These are phyloP conservation scores for Ceratobasidium sp. DNA, from an alignment of 1,284 basidiomycete species.

Conservation along the genomic window DNA sequence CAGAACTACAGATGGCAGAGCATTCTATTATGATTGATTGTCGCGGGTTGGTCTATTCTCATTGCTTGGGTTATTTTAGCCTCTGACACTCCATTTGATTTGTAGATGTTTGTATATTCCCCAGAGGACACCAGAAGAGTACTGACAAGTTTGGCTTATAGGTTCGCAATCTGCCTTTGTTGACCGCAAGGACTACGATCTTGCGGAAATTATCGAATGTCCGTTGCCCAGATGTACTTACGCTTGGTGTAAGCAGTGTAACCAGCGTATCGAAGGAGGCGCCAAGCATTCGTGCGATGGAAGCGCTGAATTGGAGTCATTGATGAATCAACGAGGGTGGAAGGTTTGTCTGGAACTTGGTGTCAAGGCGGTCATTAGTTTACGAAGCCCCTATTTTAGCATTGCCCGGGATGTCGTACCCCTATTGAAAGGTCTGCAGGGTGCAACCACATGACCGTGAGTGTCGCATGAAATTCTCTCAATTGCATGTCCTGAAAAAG, in stretches of 20 bases:
- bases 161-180: constrained; percentile 45
- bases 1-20: constrained; percentile 67
- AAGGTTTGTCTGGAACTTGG: constrained; percentile 31
- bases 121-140: not conserved
- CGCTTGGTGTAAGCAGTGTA: constrained; percentile 48
- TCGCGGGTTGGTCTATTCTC: constrained; percentile 59
- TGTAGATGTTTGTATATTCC: constrained; percentile 27
- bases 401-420: constrained; percentile 44
- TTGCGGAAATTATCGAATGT: constrained; percentile 45
- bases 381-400: not conserved
- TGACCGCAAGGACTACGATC: constrained; percentile 47
- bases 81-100: not conserved
- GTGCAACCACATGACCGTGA: constrained; percentile 49
- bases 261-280: constrained; percentile 38
- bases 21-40: constrained; percentile 69
- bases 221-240: constrained; percentile 44
- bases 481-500: not conserved
- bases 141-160: not conserved
- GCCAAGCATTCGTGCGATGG: constrained; percentile 48
- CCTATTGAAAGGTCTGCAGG: constrained; percentile 45
- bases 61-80: not conserved
- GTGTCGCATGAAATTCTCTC: not conserved
- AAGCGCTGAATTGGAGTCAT: constrained; percentile 42
- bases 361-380: not conserved
- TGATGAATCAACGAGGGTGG: constrained; percentile 45